Base-by-base conservation (phyloP, 1,284 basidiomycete genomes). In the Trametes pubescens region DNA sequence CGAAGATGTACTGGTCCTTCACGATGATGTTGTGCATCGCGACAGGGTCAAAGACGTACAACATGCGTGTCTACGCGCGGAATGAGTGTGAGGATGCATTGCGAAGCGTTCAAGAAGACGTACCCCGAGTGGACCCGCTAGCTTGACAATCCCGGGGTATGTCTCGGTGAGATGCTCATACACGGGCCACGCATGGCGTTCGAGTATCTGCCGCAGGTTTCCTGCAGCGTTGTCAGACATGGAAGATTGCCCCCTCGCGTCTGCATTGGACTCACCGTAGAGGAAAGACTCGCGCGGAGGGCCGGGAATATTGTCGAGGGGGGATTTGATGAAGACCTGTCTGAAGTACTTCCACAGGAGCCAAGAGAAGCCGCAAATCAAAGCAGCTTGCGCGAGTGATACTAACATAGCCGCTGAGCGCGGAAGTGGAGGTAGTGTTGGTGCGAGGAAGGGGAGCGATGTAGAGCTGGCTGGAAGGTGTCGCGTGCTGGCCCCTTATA, bases 281-380 rank as follows among this genome's bases (percentile, higher is more conserved):
- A 57, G n/a, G 51, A 69, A 65, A 0, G 65, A 66, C 32, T 59
- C 35, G 3, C 58, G n/a, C n/a, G 65, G 52, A n/a, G 63, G 63
- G 2, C 68, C 65, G 2, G 67, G 67, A 13, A 69, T 38, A 26
- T 69, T 69, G 44, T 69, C 67, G 5, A 69, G 49, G 0, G 67
- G 51, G 0, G 67, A 69, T 35, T 53, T 65, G 2, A 61, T 37
- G n/a, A 63, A 3, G 1, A 49, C 24, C 32, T 62, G 64, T 16
- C 54, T 46, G 52, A 65, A 65, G 38, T 59, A 65, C 46, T 65
- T 63, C 67, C 67, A 68, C 13, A 65, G 24, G 29, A 68, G 24
- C 61, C 62, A 67, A 13, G 43, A 73, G 0, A 69, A 62, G 48
- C 76, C 62, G 0, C 81, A 82, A 47, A 71, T 61, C 0, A 62